These are phyloP conservation scores for Fulvia fulva DNA, from an alignment of 2,329 filamentous ascomycete species.

Conservation along the genomic window DNA sequence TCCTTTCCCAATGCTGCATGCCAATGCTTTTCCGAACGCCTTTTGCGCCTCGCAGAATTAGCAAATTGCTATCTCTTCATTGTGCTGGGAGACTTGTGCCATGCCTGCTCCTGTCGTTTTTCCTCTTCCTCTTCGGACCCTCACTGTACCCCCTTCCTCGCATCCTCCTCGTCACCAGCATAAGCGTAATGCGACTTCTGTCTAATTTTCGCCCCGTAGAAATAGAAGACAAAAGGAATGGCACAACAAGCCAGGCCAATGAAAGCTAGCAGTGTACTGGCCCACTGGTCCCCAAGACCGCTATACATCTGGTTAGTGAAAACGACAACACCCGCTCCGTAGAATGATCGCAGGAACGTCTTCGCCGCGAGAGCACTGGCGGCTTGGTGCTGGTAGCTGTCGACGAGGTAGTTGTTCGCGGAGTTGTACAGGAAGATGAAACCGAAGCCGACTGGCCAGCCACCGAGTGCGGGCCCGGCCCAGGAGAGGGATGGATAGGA, in stretches of 20 bases:
- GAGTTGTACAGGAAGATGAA: slow-evolving; percentile 34
- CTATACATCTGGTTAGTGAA: slow-evolving; percentile 38
- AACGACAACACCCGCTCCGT: slow-evolving; percentile 16
- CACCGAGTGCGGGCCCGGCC: slow-evolving; percentile 56
- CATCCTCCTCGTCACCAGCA: slow-evolving; percentile 49
- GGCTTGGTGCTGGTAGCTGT: slow-evolving; percentile 68
- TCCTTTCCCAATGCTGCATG: not conserved
- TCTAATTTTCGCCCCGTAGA: slow-evolving; percentile 68
- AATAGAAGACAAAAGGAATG: slow-evolving; percentile 67
- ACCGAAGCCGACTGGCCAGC: slow-evolving; percentile 31
- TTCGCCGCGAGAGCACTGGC: slow-evolving; percentile 41
- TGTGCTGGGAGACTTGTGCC: no score
- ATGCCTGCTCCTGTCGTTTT: no score
- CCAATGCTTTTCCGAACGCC: not conserved
- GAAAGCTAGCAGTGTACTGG: slow-evolving; percentile 43
- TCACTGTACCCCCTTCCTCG: slow-evolving; percentile 22
- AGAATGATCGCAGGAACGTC: slow-evolving; percentile 20
- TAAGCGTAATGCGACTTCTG: slow-evolving; percentile 70
- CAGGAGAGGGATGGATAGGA: slow-evolving; percentile 64
- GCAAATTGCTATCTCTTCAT: not conserved
- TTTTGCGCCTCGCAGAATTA: not conserved
- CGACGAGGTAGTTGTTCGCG: slow-evolving; percentile 51
- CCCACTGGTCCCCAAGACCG: slow-evolving; percentile 46
- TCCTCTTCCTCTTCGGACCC: not conserved
- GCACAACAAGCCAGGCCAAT: slow-evolving; percentile 36